Evolutionary conservation across 768 basidiomycete genomes (phyloP), one percentile per base, ranked within the genome.

Genomic region (Leccinum aurantiacum): DNA sequence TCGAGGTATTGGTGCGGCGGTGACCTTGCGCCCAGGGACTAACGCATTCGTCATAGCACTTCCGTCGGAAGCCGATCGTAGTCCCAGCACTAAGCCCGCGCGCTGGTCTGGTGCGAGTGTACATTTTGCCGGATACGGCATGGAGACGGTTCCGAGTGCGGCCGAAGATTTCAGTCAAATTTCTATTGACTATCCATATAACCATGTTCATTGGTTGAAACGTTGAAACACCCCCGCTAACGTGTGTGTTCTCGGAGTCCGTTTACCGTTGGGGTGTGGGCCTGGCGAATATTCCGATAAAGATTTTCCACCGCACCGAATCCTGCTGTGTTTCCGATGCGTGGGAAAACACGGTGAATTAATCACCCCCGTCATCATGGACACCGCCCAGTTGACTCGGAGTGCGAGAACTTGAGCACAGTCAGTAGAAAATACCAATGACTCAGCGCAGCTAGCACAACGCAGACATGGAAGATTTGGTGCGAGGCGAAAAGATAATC

Each of bases 401-500:
- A 59, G 74, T 90, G 85, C 73, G 86, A 82, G 73, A 87, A 82
- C 60, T 82, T 69, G 67, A 90, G 81, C 47, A 80, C 80, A 24
- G 79, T 80, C 60, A 86, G 65, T 59, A 90, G 78, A 64, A 76
- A 78, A 37, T 74, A 72, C 74, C 87, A 91, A 65, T 91, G 89
- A 10, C 84, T 77, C 64, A 88, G 72, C 37, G 87, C 89, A 10
- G 89, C 91, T 25, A 86, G 73, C 56, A 93, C 78, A 38, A 95
- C 93, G 67, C 83, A 86, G 61, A 87, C 72, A 70, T 95, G 95
- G 74, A 97, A 95, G 66, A 96, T 89, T 74, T 95, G 91, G 77
- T 96, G 94, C 19, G 90, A 93, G 0, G 90, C 82, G 57, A 87
- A 81, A 67, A 91, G 82, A 67, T 82, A 81, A 75, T 95, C 93